Percentiles rank a stretch among this genome's conserved stretches.
These are phyloP conservation scores for Santalum album DNA, from an alignment of 164 flowering plant genomes.

Conservation along the genomic window DNA sequence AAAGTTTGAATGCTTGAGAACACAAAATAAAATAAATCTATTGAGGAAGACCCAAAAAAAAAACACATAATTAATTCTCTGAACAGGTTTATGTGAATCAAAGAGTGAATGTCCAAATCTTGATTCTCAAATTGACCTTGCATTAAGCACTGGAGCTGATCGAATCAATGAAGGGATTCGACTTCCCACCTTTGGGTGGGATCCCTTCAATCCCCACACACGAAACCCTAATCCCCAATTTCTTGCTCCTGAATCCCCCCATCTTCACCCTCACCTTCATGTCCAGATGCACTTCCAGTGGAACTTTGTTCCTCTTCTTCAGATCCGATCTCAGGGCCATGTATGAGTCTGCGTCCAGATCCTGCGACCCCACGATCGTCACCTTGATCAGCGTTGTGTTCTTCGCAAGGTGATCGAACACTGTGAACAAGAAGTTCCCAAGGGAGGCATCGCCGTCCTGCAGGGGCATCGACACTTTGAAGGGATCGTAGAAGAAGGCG, in stretches of 20 bases:
- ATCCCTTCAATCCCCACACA: constrained; percentile 28
- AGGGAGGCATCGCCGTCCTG: constrained; percentile 15
- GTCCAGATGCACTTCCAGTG: constrained; percentile 26
- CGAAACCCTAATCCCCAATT: constrained; percentile 27
- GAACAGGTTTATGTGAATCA: too few species aligned
- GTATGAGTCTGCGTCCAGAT: constrained; percentile 28
- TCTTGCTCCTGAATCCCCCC: constrained; percentile 23
- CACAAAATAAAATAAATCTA: too few species aligned
- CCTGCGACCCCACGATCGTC: constrained; percentile 8
- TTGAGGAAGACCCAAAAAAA: too few species aligned
- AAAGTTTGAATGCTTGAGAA: too few species aligned
- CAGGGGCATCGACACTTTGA: constrained; percentile 17
- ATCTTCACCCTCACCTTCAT: constrained; percentile 29
- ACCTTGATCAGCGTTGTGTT: constrained; percentile 21
- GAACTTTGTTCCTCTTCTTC: constrained; percentile 19
- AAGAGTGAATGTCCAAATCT: not conserved
- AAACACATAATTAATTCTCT: too few species aligned
- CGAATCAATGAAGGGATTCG: constrained; percentile 22
- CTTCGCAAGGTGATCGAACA: constrained; percentile 19
- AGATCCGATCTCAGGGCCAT: constrained; percentile 25
- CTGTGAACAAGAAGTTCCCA: constrained; percentile 33
- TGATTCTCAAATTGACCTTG: not conserved
- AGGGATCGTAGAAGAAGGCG: constrained; percentile 34
- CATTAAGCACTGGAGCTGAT: not conserved
- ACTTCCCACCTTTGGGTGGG: constrained; percentile 14